phyloP scores from a whole-genome alignment of 345 rosid genomes.

The Citrus inodora region DNA sequence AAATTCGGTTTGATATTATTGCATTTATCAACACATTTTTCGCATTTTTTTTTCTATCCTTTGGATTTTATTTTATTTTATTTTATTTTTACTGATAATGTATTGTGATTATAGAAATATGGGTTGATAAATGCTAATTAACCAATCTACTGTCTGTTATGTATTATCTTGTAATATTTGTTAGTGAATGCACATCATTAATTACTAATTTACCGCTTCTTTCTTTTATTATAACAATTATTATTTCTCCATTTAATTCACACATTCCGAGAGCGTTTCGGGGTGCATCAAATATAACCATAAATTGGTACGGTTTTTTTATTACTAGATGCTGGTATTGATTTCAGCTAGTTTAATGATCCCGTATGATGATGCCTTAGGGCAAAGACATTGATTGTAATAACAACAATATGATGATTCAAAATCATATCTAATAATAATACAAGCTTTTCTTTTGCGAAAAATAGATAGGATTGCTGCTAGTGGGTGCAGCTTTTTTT shows the following conservation, averaged over 20 bases:
- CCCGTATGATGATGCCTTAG: too few species aligned
- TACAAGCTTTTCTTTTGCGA: neutral
- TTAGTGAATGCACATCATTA: neutral
- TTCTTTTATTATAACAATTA: neutral
- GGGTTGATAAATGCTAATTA: constrained; percentile 36
- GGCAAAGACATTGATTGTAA: too few species aligned
- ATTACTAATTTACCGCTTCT: neutral
- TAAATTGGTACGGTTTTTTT: neutral
- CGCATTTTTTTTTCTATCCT: neutral
- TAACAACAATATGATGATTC: neutral
- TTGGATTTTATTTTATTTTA: neutral
- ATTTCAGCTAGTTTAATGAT: neutral
- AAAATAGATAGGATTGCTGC: neutral
- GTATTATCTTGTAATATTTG: neutral
- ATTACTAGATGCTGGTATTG: neutral
- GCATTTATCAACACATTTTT: neutral
- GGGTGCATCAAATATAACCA: neutral
- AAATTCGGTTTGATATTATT: neutral
- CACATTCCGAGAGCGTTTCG: neutral
- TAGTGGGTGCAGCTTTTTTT: neutral
- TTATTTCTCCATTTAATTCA: neutral
- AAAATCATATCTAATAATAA: neutral
- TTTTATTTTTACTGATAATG: neutral
- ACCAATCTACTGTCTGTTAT: neutral
- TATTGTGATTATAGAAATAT: constrained; percentile 27